Conservation (phyloP, 78 protist species). For the Dictyostelium discoideum region DNA sequence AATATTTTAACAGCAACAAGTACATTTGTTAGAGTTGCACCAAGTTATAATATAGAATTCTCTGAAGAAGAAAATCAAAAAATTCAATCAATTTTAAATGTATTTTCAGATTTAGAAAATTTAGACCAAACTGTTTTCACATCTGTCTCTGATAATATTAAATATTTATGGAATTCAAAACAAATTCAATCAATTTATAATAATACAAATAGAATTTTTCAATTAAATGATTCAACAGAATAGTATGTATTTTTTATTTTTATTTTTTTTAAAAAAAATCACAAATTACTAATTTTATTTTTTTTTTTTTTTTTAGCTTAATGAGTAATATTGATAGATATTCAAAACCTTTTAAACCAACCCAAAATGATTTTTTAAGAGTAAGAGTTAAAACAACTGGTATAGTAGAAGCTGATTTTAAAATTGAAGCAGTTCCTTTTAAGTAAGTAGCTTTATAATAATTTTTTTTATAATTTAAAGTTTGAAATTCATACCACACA, state of each 20-base stretch:
- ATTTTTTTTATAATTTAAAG: background rate
- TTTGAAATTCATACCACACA: background rate
- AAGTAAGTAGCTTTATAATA: conserved; percentile 10
- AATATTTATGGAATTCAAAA: conserved; percentile 43
- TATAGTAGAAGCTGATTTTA: conserved; percentile 80
- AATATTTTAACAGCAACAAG: conserved; percentile 82
- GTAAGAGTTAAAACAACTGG: conserved; percentile 88
- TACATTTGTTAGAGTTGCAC: background rate
- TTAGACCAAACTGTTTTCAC: background rate
- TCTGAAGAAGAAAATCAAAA: conserved; percentile 10
- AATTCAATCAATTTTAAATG: background rate
- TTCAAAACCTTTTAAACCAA: conserved; percentile 77
- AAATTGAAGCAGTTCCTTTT: conserved; percentile 53
- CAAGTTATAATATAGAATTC: background rate
- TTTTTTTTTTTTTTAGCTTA: conserved; percentile 34
- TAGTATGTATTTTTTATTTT: conserved; percentile 43
- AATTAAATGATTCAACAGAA: conserved; percentile 65
- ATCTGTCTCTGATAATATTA: conserved; percentile 10
- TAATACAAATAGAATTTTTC: conserved; percentile 49
- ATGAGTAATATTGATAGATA: conserved; percentile 64
- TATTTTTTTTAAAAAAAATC: background rate
- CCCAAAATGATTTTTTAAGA: conserved; percentile 83
- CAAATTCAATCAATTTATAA: conserved; percentile 47
- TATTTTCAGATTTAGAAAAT: background rate
- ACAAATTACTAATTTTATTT: background rate